Percentiles rank a stretch among this genome's conserved stretches.
phyloP scores from a whole-genome alignment of 192 early-diverging fungal genomes.

The Allomyces arbusculus region DNA sequence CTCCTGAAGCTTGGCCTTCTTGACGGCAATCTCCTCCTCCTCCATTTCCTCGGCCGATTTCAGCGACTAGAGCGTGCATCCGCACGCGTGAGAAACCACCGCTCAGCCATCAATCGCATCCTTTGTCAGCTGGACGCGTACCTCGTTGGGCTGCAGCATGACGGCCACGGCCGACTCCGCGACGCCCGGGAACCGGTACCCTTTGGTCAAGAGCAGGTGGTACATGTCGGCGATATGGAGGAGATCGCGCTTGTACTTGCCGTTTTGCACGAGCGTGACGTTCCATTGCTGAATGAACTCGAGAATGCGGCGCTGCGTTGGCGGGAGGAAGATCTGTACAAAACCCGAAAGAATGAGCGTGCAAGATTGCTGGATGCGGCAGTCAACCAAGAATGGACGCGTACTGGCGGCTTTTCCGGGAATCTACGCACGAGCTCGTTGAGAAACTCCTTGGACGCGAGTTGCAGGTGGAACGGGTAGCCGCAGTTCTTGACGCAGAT shows the following conservation, averaged over 20 bases:
- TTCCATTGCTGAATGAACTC: constrained; percentile 93
- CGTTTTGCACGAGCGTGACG: constrained; percentile 58
- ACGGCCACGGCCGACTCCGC: constrained; percentile 27
- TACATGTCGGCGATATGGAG: constrained; percentile 91
- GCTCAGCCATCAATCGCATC: neutral
- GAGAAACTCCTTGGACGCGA: constrained; percentile 89
- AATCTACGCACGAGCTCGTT: constrained; percentile 86
- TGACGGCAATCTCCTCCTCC: constrained; percentile 60
- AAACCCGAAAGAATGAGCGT: neutral
- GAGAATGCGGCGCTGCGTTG: constrained; percentile 68
- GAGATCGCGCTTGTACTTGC: constrained; percentile 83
- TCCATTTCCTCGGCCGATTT: constrained; percentile 91
- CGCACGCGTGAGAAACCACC: too few species aligned
- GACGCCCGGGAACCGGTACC: constrained; percentile 58
- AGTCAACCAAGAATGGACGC: constrained; percentile 14
- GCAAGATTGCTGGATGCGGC: neutral
- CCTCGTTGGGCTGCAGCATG: constrained; percentile 6
- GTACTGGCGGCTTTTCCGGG: constrained; percentile 69
- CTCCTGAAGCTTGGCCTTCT: constrained; percentile 76
- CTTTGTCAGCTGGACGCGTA: constrained; percentile 3
- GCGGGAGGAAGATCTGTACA: constrained; percentile 28
- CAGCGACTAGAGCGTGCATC: constrained; percentile 24
- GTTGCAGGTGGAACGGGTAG: constrained; percentile 87
- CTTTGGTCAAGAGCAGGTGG: constrained; percentile 68
- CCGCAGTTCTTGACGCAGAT: constrained; percentile 98